Conservation (phyloP, 2,329 filamentous ascomycete genomes). For the Hypoxylon sp. region DNA sequence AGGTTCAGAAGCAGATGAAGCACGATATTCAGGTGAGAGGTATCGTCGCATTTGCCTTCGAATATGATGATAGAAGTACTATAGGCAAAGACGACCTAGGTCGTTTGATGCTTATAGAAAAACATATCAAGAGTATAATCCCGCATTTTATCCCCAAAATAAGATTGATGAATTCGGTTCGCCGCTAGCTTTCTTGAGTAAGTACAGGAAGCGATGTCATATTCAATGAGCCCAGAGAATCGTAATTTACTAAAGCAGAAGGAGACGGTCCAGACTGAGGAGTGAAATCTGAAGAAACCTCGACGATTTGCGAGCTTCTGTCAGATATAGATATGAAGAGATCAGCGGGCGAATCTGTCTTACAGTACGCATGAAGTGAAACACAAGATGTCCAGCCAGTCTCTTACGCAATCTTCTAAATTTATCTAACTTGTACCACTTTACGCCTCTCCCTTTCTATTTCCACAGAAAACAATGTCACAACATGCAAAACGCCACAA, state of each 20-base stretch:
- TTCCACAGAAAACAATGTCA: too few species aligned
- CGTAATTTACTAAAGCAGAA: not conserved
- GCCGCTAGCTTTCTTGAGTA: constrained; percentile 8
- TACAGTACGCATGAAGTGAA: too few species aligned
- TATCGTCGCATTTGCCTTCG: constrained; percentile 4
- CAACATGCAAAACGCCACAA: too few species aligned
- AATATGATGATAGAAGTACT: constrained; percentile 14
- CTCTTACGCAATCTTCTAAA: too few species aligned
- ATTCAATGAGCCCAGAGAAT: not conserved
- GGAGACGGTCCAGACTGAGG: not conserved
- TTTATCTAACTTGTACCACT: too few species aligned
- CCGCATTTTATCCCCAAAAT: not conserved
- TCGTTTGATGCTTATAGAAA: constrained; percentile 1
- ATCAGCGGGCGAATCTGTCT: too few species aligned
- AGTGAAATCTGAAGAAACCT: not conserved
- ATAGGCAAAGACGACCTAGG: not conserved
- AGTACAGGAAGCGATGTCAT: not conserved
- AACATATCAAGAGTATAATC: constrained; percentile 1
- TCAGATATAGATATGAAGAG: too few species aligned
- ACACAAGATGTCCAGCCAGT: too few species aligned
- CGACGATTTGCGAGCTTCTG: too few species aligned
- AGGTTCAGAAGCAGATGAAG: constrained; percentile 14
- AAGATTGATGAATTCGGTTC: constrained; percentile 15
- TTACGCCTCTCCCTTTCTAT: too few species aligned
- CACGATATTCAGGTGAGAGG: constrained; percentile 1